Evolutionary conservation across 1,284 basidiomycete genomes (phyloP).

Genomic region (Marasmius oreades): DNA sequence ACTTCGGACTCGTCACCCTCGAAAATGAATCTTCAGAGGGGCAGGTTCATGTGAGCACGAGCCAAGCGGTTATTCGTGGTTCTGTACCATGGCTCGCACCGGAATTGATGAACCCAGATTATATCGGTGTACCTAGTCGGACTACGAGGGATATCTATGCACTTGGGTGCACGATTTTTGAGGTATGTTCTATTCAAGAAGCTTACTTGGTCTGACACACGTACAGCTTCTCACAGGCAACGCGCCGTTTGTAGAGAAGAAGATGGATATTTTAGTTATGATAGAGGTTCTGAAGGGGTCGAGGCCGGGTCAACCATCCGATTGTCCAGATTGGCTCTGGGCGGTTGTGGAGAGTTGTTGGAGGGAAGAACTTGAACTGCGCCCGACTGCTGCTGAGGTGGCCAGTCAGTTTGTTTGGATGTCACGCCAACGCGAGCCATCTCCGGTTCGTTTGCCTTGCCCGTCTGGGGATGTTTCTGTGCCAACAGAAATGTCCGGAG

Average conservation of each 20-base stretch:
- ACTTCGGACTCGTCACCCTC: conserved; percentile 10
- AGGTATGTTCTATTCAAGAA: not conserved
- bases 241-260: not conserved
- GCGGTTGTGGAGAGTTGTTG: not conserved
- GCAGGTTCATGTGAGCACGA: not conserved
- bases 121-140: not conserved
- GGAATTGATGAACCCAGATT: conserved; percentile 7
- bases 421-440: not conserved
- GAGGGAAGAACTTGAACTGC: not conserved
- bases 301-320: not conserved
- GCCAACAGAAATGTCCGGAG: not conserved
- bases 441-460: not conserved
- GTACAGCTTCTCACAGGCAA: not conserved
- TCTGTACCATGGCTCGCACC: conserved; percentile 11
- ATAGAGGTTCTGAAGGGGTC: not conserved
- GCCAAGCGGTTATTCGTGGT: not conserved
- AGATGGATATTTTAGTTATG: not conserved
- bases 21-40: not conserved
- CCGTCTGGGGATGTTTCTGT: not conserved
- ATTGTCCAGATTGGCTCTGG: not conserved
- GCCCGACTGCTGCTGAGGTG: not conserved
- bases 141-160: conserved; percentile 11
- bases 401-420: not conserved
- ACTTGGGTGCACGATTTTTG: conserved; percentile 11
- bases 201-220: not conserved